Evolutionary conservation across 1,284 basidiomycete species (phyloP).

Genomic region (Ganoderma sp.): DNA sequence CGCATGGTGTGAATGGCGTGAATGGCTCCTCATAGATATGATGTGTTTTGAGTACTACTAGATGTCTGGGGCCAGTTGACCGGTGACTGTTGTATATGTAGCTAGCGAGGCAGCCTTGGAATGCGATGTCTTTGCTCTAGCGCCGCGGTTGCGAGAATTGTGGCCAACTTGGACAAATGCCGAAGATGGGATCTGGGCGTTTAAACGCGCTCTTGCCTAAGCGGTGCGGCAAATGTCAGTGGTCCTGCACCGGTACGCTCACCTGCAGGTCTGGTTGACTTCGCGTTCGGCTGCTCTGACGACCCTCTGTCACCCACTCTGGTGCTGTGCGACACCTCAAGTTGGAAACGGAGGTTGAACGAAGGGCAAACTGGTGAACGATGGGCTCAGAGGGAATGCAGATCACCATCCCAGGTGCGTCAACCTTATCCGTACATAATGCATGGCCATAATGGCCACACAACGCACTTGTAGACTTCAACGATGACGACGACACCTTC

Average conservation of each 20-base stretch:
- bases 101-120: neutral
- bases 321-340: neutral
- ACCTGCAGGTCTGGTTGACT: conserved; percentile 24
- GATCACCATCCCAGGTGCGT: conserved; percentile 81
- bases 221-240: neutral
- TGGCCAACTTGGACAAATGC: neutral
- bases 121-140: neutral
- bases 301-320: conserved; percentile 4
- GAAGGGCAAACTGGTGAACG: conserved; percentile 18
- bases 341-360: conserved; percentile 7
- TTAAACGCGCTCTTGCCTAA: neutral
- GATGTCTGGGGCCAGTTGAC: neutral
- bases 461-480: conserved; percentile 57
- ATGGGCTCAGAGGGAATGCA: conserved; percentile 68
- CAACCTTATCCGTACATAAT: neutral
- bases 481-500: conserved; percentile 77
- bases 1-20: conserved; percentile 21
- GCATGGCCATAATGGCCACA: neutral
- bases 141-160: neutral
- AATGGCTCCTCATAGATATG: conserved; percentile 9
- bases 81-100: neutral
- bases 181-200: neutral
- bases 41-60: conserved; percentile 4
- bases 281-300: conserved; percentile 15
- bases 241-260: conserved; percentile 5